Conservation (phyloP, 192 early-diverging fungal species). For the Phlyctochytrium arcticum region DNA sequence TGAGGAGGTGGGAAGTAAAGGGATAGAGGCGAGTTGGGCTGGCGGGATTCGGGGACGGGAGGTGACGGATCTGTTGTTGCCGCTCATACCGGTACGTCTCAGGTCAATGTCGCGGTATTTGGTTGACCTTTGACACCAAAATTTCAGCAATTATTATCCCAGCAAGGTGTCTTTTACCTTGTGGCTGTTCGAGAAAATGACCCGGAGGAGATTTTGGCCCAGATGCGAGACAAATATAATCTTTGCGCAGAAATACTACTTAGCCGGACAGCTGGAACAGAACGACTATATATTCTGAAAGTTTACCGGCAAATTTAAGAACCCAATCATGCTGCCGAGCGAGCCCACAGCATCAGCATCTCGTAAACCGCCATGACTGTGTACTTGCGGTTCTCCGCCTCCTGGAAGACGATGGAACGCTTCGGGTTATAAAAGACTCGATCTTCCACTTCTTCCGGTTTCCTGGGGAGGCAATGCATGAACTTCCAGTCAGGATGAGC, state of each 20-base stretch:
- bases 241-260: constrained; percentile 36
- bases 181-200: constrained; percentile 83
- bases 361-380: constrained; percentile 85
- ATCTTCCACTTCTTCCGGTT: constrained; percentile 95
- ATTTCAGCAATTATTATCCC: constrained; percentile 56
- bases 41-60: constrained; percentile 87
- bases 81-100: constrained; percentile 56
- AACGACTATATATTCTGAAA: constrained; percentile 28
- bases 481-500: constrained; percentile 92
- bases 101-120: too few relatives aligned
- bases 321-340: neutral
- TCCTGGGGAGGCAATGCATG: constrained; percentile 97
- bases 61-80: constrained; percentile 77
- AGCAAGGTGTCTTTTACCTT: constrained; percentile 76
- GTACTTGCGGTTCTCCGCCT: constrained; percentile 99
- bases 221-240: constrained; percentile 48
- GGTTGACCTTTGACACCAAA: neutral
- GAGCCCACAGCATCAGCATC: constrained; percentile 33
- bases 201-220: constrained; percentile 69
- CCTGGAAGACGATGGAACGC: constrained; percentile 90
- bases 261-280: constrained; percentile 30
- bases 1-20: constrained; percentile 67
- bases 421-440: constrained; percentile 87
- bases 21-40: constrained; percentile 88
- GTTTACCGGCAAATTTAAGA: constrained; percentile 1